Base-by-base conservation (phyloP, 1,284 basidiomycete species). In the Malassezia sympodialis region DNA sequence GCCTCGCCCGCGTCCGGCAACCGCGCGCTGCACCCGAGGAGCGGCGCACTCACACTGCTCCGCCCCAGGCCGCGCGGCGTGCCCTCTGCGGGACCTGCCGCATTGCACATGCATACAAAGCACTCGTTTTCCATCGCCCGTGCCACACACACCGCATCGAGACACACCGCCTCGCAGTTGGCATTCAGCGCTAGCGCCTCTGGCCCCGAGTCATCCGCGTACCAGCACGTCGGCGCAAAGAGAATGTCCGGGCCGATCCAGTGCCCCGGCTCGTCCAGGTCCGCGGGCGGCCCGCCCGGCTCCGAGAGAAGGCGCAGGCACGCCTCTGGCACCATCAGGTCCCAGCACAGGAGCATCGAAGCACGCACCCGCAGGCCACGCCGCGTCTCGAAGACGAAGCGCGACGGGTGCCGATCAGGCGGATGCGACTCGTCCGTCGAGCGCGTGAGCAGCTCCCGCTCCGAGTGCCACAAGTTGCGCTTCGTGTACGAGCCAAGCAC, bases 151-250 rank as follows among this genome's bases (percentile, higher is more conserved):
- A 72, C 31, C 0, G 60, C 56, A 31, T 68, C 66, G 7, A 72
- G 55, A 51, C 69, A 59, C 15, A 54, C 48, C 2, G 61, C 64
- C 44, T 73, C 71, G 4, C 65, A 60, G 3, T 51, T 26, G 1
- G 50, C 51, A 50, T 69, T 72, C 65, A 65, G 68, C 3, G 61
- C 47, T 2, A 72, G 54, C 1, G 68, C 69, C 27, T 54, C 47
- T 1, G 60, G 39, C 1, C 69, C 69, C 6, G 65, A 65, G 44
- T 73, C 71, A 7, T 64, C 62, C 8, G 68, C 65, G 49, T 68
- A 73, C 71, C 71, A 73, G 53, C 71, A 72, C 0, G 68, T 73
- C 3, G 71, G 71, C 15, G 65, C 66, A 32, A 73, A 70, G 23
- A 73, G 57, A 7, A 73, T 48, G 46, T 73, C 71, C 3, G 71